phyloP scores from a whole-genome alignment of 192 early-diverging fungal species.

The Backusella parvicylindrica region DNA sequence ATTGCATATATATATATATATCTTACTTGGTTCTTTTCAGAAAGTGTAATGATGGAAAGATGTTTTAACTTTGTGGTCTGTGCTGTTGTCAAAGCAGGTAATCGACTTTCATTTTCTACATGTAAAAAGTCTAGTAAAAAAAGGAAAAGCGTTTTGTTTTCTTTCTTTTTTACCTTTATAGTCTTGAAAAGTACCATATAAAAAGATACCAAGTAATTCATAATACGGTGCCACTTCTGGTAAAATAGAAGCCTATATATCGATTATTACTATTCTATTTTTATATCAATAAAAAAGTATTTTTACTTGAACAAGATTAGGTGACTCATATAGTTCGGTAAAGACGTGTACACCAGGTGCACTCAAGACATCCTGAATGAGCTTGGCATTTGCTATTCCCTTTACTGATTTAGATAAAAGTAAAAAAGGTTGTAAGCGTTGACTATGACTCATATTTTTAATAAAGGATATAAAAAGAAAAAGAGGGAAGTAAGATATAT shows the following conservation, averaged over 20 bases:
- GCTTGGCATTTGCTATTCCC: constrained; percentile 65
- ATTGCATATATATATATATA: neutral
- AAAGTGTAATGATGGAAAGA: constrained; percentile 74
- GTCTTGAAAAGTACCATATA: constrained; percentile 77
- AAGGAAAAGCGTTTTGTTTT: too few species aligned
- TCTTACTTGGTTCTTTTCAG: constrained; percentile 54
- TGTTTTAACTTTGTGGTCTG: constrained; percentile 63
- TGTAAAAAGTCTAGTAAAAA: too few species aligned
- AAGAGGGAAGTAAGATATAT: neutral
- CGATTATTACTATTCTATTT: neutral
- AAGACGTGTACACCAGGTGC: constrained; percentile 78
- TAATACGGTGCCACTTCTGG: constrained; percentile 51
- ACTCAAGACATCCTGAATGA: constrained; percentile 68
- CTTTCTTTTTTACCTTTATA: constrained; percentile 56
- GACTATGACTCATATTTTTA: neutral
- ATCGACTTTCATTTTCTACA: constrained; percentile 41
- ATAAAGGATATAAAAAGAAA: neutral
- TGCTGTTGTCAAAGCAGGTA: constrained; percentile 43
- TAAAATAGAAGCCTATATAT: constrained; percentile 38
- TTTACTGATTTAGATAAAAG: constrained; percentile 73
- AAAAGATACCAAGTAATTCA: constrained; percentile 66
- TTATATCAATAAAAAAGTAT: neutral
- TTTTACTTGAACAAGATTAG: constrained; percentile 69
- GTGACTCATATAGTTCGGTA: constrained; percentile 68
- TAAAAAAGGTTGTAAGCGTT: constrained; percentile 61